These are phyloP conservation scores for Saccharomyces pastorianus DNA, from an alignment of 1,139 yeast species.

Conservation along the genomic window DNA sequence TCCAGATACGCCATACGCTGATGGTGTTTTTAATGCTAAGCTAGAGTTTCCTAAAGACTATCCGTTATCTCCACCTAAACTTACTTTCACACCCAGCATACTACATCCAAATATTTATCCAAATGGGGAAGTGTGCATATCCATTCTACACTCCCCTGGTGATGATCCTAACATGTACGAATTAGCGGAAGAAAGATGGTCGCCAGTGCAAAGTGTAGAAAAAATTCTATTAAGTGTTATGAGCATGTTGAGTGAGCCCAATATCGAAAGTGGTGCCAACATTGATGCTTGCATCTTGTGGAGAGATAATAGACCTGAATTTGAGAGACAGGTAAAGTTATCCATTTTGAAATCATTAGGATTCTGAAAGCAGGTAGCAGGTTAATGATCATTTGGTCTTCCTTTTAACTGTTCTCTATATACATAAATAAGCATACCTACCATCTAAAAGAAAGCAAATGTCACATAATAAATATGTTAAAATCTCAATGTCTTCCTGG, in stretches of 20 bases:
- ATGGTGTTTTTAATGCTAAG: slow-evolving; percentile 83
- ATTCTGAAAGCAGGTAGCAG: slow-evolving; percentile 11
- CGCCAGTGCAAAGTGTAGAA: slow-evolving; percentile 94
- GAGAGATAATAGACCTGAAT: slow-evolving; percentile 73
- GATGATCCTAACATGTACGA: slow-evolving; percentile 96
- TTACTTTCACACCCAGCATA: slow-evolving; percentile 76
- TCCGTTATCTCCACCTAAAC: slow-evolving; percentile 83
- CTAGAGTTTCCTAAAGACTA: slow-evolving; percentile 83
- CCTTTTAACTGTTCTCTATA: background rate
- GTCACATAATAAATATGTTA: background rate
- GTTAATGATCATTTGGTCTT: background rate
- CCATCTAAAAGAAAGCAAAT: background rate
- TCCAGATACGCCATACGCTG: slow-evolving; percentile 84
- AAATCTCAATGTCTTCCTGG: background rate
- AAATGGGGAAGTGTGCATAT: slow-evolving; percentile 93
- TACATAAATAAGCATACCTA: slow-evolving; percentile 1
- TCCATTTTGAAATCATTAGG: slow-evolving; percentile 28
- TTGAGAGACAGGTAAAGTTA: slow-evolving; percentile 48
- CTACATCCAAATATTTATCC: slow-evolving; percentile 89
- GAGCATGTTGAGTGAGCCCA: slow-evolving; percentile 96
- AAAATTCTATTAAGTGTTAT: slow-evolving; percentile 85
- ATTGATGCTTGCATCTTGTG: slow-evolving; percentile 93
- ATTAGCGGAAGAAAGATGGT: slow-evolving; percentile 93
- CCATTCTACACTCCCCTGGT: slow-evolving; percentile 91
- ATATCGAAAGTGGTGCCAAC: slow-evolving; percentile 93